These are phyloP conservation scores for Sporothrix protearum DNA, from an alignment of 2,329 filamentous ascomycete species.

Conservation along the genomic window DNA sequence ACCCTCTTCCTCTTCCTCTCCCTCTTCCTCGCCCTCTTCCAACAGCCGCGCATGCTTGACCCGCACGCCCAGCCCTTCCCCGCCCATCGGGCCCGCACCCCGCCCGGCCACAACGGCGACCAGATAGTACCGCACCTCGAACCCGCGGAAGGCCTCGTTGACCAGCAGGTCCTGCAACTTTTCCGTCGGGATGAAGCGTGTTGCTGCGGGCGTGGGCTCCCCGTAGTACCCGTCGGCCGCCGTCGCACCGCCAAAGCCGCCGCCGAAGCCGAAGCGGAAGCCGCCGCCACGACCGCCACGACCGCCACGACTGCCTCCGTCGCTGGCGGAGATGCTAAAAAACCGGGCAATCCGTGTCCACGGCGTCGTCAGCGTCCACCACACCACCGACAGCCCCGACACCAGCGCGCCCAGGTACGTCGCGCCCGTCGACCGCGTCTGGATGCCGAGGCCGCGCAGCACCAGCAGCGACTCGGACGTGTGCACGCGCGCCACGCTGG, in stretches of 20 bases:
- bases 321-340: slow-evolving; percentile 21
- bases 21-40: slow-evolving; percentile 8
- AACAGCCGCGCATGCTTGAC: neutral
- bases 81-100: neutral
- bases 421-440: slow-evolving; percentile 70
- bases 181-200: slow-evolving; percentile 74
- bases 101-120: slow-evolving; percentile 66
- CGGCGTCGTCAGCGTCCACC: slow-evolving; percentile 34
- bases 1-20: neutral
- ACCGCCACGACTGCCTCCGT: slow-evolving; percentile 14
- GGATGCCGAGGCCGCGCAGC: slow-evolving; percentile 82
- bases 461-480: slow-evolving; percentile 81
- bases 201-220: slow-evolving; percentile 35
- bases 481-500: slow-evolving; percentile 47
- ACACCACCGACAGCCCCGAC: slow-evolving; percentile 32
- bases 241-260: neutral
- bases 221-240: slow-evolving; percentile 20
- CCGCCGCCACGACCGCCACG: no score
- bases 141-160: slow-evolving; percentile 90
- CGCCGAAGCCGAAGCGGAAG: no score
- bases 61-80: neutral
- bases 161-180: slow-evolving; percentile 91
- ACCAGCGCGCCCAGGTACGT: slow-evolving; percentile 54
- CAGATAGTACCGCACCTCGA: slow-evolving; percentile 86
- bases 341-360: slow-evolving; percentile 21